Evolutionary conservation across 2,329 filamentous ascomycete genomes (phyloP).

Genomic region (Ceratocystis harringtonii): DNA sequence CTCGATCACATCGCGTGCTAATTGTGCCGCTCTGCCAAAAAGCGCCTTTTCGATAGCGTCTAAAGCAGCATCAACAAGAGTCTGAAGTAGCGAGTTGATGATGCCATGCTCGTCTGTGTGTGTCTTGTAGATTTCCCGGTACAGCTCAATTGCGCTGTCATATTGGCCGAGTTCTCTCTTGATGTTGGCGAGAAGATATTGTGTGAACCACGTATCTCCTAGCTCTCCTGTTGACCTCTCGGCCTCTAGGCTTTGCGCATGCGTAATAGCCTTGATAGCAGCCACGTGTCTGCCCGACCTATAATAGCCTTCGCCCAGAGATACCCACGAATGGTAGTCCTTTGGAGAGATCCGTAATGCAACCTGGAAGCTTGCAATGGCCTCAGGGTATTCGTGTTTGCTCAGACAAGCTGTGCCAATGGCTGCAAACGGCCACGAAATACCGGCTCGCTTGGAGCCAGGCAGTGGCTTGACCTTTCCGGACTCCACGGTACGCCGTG

Average conservation of each 20-base stretch:
- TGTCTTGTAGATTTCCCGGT: conserved; percentile 53
- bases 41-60: conserved; percentile 65
- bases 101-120: conserved; percentile 71
- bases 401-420: conserved; percentile 89
- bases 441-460: conserved; percentile 80
- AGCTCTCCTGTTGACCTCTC: conserved; percentile 30
- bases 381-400: conserved; percentile 76
- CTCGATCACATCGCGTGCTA: conserved; percentile 52
- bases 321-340: conserved; percentile 93
- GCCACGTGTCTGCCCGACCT: conserved; percentile 86
- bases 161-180: conserved; percentile 84
- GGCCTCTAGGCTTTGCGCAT: conserved; percentile 62
- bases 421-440: conserved; percentile 92
- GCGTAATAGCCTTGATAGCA: conserved; percentile 78
- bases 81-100: conserved; percentile 73
- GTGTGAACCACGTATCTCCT: conserved; percentile 81
- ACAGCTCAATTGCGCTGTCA: conserved; percentile 64
- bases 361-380: conserved; percentile 81
- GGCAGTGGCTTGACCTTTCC: conserved; percentile 80
- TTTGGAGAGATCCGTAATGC: conserved; percentile 68
- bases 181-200: conserved; percentile 93
- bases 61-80: conserved; percentile 67
- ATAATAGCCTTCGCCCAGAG: conserved; percentile 92
- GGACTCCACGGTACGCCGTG: conserved; percentile 84
- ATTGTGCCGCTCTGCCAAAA: conserved; percentile 66